Base-by-base conservation (phyloP, 495 filamentous ascomycete genomes). In the Geopyxis carbonaria region DNA sequence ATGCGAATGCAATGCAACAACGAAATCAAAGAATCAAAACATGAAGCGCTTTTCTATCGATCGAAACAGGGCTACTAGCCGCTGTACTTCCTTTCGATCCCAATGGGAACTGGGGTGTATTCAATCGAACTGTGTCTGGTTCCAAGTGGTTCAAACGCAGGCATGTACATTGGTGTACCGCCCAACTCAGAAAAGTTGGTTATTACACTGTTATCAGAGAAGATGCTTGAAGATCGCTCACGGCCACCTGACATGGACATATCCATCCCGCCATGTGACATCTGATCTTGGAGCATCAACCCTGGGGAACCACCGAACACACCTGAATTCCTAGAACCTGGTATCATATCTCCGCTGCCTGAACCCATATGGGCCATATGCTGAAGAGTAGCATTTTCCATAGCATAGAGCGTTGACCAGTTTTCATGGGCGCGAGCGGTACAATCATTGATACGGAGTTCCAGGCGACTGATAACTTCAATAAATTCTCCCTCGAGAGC, bases 161-260 rank as follows among this genome's bases (percentile, higher is more conserved):
- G 24, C 24, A 39, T n/a, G n/a, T n/a, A 21, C 7, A 22, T 2
- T 1, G 15, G n/a, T 5, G 36, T 10, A 30, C 18, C 10, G 2
- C 36, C 36, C 13, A 55, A 42, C 21, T 55, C 51, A 3, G 51
- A 55, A 29, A 55, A 43, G 35, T 55, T 55, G 4, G 51, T 54
- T 28, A 55, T 31, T 16, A 54, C 51, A 13, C 50, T 55, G 6
- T 48, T 51, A 23, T 46, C 48, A 7, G 51, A 50, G 32, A 55
- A 55, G 23, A 55, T 43, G 4, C 46, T 51, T 11, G 43, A 46
- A 15, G 51, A 54, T 19, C 51, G 50, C 19, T 55, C 51, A 6
- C 51, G 42, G 36, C 36, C 43, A 18, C 19, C 30, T 4, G 34
- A 28, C 5, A 40, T 38, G 22, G 37, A 39, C 15, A 34, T 43